A percentile compares a stretch with the other conserved stretches of the same genome.
phyloP scores from a whole-genome alignment of 2,329 filamentous ascomycete species.

The Neofusicoccum cordaticola region DNA sequence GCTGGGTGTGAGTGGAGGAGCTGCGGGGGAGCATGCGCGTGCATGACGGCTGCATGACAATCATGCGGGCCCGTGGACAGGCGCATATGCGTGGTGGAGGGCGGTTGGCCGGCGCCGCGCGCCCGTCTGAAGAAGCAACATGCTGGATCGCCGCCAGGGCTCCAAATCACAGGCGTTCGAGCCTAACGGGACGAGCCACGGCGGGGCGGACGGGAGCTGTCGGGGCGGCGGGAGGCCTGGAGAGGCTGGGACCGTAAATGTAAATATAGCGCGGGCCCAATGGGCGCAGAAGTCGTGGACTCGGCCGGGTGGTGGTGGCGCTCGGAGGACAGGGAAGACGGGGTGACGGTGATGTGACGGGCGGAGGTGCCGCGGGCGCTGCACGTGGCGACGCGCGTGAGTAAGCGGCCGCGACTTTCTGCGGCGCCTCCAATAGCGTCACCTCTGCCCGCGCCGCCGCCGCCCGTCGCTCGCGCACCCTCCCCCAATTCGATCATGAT shows the following conservation, averaged over 20 bases:
- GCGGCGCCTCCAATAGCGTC: not conserved
- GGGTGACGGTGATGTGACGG: not conserved
- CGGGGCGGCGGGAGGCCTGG: not conserved
- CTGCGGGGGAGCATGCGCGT: slow-evolving; percentile 8
- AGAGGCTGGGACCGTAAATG: not conserved
- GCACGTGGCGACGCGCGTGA: not conserved
- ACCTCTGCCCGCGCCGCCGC: not conserved
- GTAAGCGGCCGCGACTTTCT: not conserved
- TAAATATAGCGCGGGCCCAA: slow-evolving; percentile 2
- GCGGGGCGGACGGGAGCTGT: not conserved
- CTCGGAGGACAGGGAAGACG: not conserved
- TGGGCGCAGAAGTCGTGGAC: not conserved
- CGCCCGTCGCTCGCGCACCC: slow-evolving; percentile 18
- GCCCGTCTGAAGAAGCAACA: not conserved
- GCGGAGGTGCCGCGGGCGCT: not conserved
- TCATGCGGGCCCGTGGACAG: not conserved
- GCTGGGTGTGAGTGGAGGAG: not conserved
- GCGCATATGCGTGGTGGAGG: slow-evolving; percentile 15
- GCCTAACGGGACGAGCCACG: slow-evolving; percentile 2
- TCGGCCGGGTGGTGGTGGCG: not conserved
- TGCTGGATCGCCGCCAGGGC: not conserved
- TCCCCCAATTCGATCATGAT: slow-evolving; percentile 27
- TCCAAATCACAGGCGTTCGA: not conserved
- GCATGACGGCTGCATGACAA: slow-evolving; percentile 12
- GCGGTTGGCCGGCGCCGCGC: not conserved